Evolutionary conservation across 1,284 basidiomycete species (phyloP), one percentile per base, ranked within the genome.

Genomic region (Moniliophthora roreri): DNA sequence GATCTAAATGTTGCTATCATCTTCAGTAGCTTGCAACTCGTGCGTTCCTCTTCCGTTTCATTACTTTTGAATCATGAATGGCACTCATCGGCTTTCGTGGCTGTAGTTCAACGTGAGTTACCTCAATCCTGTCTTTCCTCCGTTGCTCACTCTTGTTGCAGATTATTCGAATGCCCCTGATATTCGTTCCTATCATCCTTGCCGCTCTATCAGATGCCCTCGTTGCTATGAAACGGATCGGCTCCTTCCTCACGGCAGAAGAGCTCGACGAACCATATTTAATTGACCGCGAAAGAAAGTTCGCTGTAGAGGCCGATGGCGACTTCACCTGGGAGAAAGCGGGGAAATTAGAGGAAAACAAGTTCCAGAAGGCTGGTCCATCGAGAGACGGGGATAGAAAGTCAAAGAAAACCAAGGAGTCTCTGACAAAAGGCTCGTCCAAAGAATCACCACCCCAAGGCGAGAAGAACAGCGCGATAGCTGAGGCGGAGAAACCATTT

Each of bases 11-110:
- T 89, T 6, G 85, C 87, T 2, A 76, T 80, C 60, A 86, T 93
- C 56, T 93, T 93, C 69, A 80, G 81, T 15, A 83, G 84, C 10
- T 68, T 94, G 11, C 84, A 89, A 56, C 76, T 87, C n/a, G n/a
- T n/a, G n/a, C n/a, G n/a, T n/a, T n/a, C n/a, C n/a, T n/a, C n/a
- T n/a, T n/a, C n/a, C n/a, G n/a, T n/a, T n/a, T n/a, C n/a, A n/a
- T n/a, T n/a, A n/a, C n/a, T n/a, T n/a, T n/a, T n/a, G n/a, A n/a
- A n/a, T n/a, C n/a, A n/a, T n/a, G n/a, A n/a, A n/a, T n/a, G n/a
- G n/a, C n/a, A n/a, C n/a, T n/a, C n/a, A n/a, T n/a, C n/a, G n/a
- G n/a, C n/a, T n/a, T n/a, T n/a, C n/a, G n/a, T n/a, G n/a, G n/a
- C n/a, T n/a, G n/a, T n/a, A n/a, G 55, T 91, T 93, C 77, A 87